phyloP scores from a whole-genome alignment of 75 land plant species.

The Picea sitchensis region DNA sequence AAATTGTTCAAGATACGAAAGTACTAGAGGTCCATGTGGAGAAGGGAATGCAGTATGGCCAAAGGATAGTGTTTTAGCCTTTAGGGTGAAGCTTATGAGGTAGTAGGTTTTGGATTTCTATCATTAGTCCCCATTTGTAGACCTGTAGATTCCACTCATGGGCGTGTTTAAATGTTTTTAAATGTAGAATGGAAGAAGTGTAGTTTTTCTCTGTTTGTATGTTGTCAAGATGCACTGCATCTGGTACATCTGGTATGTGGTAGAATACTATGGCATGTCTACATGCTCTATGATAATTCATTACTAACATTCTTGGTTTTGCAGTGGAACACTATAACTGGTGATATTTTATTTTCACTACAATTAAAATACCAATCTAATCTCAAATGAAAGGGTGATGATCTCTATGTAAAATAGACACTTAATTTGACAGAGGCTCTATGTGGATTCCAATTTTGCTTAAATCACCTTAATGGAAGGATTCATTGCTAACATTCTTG shows the following conservation, averaged over 20 bases:
- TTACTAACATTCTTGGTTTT: background rate
- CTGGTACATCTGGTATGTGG: too few species aligned
- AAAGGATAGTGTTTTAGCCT: constrained; percentile 44
- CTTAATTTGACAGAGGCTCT: constrained; percentile 23
- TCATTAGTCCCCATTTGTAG: background rate
- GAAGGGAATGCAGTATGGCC: constrained; percentile 74
- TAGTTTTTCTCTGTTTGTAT: too few species aligned
- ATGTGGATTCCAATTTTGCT: constrained; percentile 30
- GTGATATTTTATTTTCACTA: constrained; percentile 48
- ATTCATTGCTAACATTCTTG: too few species aligned
- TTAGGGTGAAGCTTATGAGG: constrained; percentile 75
- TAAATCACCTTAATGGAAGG: constrained; percentile 31
- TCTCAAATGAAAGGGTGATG: constrained; percentile 41
- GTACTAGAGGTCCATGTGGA: constrained; percentile 77
- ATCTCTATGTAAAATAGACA: constrained; percentile 22
- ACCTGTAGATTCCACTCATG: too few species aligned
- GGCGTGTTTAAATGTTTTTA: too few species aligned
- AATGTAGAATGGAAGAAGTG: too few species aligned
- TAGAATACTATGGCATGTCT: too few species aligned
- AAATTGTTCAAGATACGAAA: constrained; percentile 71
- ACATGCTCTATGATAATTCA: background rate
- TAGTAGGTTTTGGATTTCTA: constrained; percentile 29
- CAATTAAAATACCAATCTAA: constrained; percentile 31
- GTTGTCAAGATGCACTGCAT: too few species aligned
- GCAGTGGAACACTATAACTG: constrained; percentile 27